phyloP scores from a whole-genome alignment of 2,329 filamentous ascomycete species.

The Diaporthe vaccinii region DNA sequence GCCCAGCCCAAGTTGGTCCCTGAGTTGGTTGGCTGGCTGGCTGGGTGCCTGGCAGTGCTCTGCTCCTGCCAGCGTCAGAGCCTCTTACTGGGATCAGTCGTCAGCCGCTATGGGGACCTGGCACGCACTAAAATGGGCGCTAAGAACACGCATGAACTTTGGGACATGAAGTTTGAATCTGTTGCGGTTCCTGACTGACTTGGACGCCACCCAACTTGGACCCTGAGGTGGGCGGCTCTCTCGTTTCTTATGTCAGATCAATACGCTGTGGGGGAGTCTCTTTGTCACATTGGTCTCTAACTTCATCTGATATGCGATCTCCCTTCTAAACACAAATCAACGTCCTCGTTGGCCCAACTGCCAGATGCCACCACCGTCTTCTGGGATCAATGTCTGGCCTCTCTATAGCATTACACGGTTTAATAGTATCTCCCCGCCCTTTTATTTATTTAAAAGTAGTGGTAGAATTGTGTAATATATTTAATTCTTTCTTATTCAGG shows the following conservation, averaged over 20 bases:
- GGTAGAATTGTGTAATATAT: too few species aligned
- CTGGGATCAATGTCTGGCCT: too few species aligned
- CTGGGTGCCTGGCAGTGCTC: conserved; percentile 19
- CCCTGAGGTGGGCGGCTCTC: conserved; percentile 4
- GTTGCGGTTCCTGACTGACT: conserved; percentile 13
- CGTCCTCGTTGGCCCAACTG: not conserved
- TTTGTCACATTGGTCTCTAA: conserved; percentile 17
- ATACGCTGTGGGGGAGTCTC: not conserved
- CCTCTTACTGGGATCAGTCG: conserved; percentile 23
- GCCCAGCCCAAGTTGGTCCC: conserved; percentile 15
- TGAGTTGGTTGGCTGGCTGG: conserved; percentile 1
- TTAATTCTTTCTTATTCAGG: too few species aligned
- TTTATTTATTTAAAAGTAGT: too few species aligned
- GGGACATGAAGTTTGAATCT: conserved; percentile 8
- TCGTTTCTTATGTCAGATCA: conserved; percentile 8
- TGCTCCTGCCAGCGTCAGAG: not conserved
- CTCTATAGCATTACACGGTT: not conserved
- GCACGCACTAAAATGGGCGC: conserved; percentile 27
- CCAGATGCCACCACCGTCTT: not conserved
- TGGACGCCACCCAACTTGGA: conserved; percentile 19
- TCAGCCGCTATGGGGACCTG: conserved; percentile 30
- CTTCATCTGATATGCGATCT: conserved; percentile 18
- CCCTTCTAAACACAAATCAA: conserved; percentile 9
- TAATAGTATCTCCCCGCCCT: too few species aligned
- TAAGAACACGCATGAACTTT: conserved; percentile 29